These are phyloP conservation scores for Copromyces sp. DNA, from an alignment of 495 filamentous ascomycete species.

Conservation along the genomic window DNA sequence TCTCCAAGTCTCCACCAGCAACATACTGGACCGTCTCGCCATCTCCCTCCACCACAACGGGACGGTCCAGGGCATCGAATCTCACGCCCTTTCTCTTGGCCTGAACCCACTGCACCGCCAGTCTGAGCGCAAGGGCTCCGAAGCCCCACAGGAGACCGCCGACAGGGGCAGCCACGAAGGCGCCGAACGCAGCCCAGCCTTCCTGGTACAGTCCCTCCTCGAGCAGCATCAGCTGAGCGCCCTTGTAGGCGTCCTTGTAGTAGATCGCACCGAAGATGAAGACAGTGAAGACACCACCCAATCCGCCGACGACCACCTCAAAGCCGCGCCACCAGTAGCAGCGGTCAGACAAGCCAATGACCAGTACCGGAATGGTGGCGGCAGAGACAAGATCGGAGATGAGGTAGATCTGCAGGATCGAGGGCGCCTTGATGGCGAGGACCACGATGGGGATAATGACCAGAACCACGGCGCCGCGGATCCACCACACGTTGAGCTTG, in stretches of 20 bases:
- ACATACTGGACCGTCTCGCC: conserved; percentile 14
- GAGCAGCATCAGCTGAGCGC: conserved; percentile 57
- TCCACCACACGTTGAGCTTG: conserved; percentile 57
- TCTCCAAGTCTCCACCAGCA: conserved; percentile 2
- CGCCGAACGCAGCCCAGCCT: conserved; percentile 69
- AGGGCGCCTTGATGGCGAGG: conserved; percentile 58
- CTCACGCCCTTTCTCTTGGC: conserved; percentile 41
- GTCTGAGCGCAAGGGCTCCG: conserved; percentile 44
- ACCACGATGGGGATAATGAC: conserved; percentile 61
- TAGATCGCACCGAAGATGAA: conserved; percentile 68
- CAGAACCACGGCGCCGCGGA: conserved; percentile 52
- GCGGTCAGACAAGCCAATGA: conserved; percentile 51
- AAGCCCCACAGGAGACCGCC: conserved; percentile 61
- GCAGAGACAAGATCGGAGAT: conserved; percentile 66
- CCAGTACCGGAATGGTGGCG: conserved; percentile 55
- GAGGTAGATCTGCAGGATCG: conserved; percentile 64
- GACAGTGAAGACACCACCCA: conserved; percentile 62
- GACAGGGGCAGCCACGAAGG: conserved; percentile 66
- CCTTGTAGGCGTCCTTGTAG: conserved; percentile 50
- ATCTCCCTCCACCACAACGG: conserved; percentile 17
- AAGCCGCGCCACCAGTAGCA: conserved; percentile 67
- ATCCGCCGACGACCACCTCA: conserved; percentile 59
- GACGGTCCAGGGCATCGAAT: conserved; percentile 56
- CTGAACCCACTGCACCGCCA: conserved; percentile 40
- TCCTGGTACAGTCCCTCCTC: conserved; percentile 56